Evolutionary conservation across 345 rosid species (phyloP), one percentile per base, ranked within the genome.

Genomic region (Clausena lansium): DNA sequence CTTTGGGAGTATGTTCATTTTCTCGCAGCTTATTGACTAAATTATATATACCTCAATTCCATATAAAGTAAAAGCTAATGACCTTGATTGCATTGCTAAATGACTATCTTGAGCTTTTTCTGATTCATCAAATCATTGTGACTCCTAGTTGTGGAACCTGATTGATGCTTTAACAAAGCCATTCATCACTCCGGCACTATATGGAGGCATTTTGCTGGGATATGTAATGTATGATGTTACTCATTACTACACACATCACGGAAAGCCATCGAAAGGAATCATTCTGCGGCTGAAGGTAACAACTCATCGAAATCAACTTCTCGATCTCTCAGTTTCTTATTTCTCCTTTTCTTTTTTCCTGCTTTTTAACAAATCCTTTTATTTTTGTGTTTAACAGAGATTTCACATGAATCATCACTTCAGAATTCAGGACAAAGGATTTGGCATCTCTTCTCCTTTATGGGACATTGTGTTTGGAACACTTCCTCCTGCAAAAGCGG

Each of bases 401-500:
- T 91, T 87, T 80, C 95, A 92, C 85, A 76, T 89, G 84, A 92
- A 89, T 60, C 97, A 92, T 82, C 97, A 91, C 86, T 92, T 84
- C 66, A 88, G 87, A 81, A 75, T 82, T 57, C 89, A 85, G 25
- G 70, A 84, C 77, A 83, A 78, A 80, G 97, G 94, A 30, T 92
- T 87, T 77, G 94, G 94, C 61, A 88, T 92, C 83, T 91, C 97
- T 59, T 92, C 97, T 0, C 70, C 92, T 1, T 71, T 92, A 7
- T 92, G 97, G 95, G 97, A 92, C 78, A 84, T 25, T 59, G 87
- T 91, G 60, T 89, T 92, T 77, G 91, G 92, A 79, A 91, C 97
- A 75, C 83, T 85, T 63, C 94, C 94, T 30, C 72, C 81, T 41
- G 28, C 9, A 5, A 84, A 78, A 71, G 68, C 77, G 9, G 76